These are phyloP conservation scores for Phoma herbarum DNA, from an alignment of 2,329 filamentous ascomycete genomes.

Conservation along the genomic window DNA sequence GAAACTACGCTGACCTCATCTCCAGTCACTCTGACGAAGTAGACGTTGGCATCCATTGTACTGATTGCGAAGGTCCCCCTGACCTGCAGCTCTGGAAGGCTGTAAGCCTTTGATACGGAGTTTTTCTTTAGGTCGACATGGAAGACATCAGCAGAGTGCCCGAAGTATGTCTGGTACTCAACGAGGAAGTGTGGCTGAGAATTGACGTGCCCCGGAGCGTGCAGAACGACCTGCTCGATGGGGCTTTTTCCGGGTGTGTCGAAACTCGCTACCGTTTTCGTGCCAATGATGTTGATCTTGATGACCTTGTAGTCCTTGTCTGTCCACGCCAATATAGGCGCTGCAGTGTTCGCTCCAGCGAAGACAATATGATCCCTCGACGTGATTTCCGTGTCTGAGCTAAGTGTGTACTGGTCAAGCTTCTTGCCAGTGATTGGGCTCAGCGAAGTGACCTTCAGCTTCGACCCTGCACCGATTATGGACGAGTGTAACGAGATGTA, in stretches of 20 bases:
- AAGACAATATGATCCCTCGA: slow-evolving; percentile 72
- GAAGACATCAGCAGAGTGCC: slow-evolving; percentile 85
- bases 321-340: slow-evolving; percentile 79
- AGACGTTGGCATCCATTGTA: slow-evolving; percentile 81
- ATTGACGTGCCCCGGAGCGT: slow-evolving; percentile 76
- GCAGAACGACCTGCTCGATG: slow-evolving; percentile 67
- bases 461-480: slow-evolving; percentile 68
- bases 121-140: slow-evolving; percentile 78
- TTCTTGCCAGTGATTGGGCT: slow-evolving; percentile 78
- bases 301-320: slow-evolving; percentile 69
- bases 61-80: slow-evolving; percentile 81
- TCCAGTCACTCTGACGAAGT: slow-evolving; percentile 83
- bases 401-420: slow-evolving; percentile 74
- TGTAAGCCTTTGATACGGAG: slow-evolving; percentile 78
- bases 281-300: slow-evolving; percentile 73
- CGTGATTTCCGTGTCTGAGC: slow-evolving; percentile 77
- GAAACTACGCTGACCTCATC: slow-evolving; percentile 78
- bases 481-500: slow-evolving; percentile 77
- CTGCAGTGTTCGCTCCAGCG: slow-evolving; percentile 78
- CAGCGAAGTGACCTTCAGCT: slow-evolving; percentile 77
- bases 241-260: slow-evolving; percentile 52
- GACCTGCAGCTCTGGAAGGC: slow-evolving; percentile 75
- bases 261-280: slow-evolving; percentile 56
- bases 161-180: slow-evolving; percentile 74
- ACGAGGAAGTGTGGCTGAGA: slow-evolving; percentile 85